Percentiles rank a stretch among this genome's conserved stretches.
Conservation (phyloP, 345 rosid species). For the Tarenaya hassleriana region DNA sequence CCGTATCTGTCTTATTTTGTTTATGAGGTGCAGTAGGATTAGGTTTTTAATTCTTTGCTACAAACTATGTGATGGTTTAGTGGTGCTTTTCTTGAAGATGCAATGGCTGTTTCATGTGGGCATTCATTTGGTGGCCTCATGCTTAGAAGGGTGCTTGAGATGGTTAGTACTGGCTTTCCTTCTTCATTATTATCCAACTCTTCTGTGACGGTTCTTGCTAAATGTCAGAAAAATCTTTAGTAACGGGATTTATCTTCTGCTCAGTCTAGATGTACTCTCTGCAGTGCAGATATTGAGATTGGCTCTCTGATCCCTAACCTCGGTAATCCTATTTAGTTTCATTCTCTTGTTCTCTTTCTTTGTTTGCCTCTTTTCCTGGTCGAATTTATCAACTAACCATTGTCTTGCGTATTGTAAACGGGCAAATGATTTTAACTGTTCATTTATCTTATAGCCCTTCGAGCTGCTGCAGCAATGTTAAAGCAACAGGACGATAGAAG, state of each 20-base stretch:
- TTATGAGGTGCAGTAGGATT: neutral
- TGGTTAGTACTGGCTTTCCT: slow-evolving; percentile 40
- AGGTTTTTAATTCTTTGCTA: slow-evolving; percentile 20
- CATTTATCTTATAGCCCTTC: slow-evolving; percentile 50
- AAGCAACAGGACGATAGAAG: slow-evolving; percentile 89
- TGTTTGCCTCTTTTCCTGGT: slow-evolving; percentile 11
- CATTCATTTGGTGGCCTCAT: slow-evolving; percentile 97
- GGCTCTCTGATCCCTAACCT: slow-evolving; percentile 70
- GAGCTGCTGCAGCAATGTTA: slow-evolving; percentile 92
- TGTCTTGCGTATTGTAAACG: slow-evolving; percentile 11
- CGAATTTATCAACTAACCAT: neutral
- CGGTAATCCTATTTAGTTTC: slow-evolving; percentile 43
- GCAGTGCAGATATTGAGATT: slow-evolving; percentile 73
- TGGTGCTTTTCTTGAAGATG: slow-evolving; percentile 98
- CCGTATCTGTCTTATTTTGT: neutral
- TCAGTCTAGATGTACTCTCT: slow-evolving; percentile 90
- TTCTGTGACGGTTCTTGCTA: slow-evolving; percentile 17
- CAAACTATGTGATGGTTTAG: slow-evolving; percentile 39
- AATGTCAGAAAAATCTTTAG: slow-evolving; percentile 16
- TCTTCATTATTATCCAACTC: slow-evolving; percentile 10
- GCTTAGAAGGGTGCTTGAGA: slow-evolving; percentile 84
- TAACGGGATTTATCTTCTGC: slow-evolving; percentile 38
- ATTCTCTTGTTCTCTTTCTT: slow-evolving; percentile 5
- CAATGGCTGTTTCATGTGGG: slow-evolving; percentile 84
- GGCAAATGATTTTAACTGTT: slow-evolving; percentile 9